A percentile compares a stretch with the other conserved stretches of the same genome.
Conservation (phyloP, 2,329 filamentous ascomycete genomes). For the Colletotrichum caudatum region DNA sequence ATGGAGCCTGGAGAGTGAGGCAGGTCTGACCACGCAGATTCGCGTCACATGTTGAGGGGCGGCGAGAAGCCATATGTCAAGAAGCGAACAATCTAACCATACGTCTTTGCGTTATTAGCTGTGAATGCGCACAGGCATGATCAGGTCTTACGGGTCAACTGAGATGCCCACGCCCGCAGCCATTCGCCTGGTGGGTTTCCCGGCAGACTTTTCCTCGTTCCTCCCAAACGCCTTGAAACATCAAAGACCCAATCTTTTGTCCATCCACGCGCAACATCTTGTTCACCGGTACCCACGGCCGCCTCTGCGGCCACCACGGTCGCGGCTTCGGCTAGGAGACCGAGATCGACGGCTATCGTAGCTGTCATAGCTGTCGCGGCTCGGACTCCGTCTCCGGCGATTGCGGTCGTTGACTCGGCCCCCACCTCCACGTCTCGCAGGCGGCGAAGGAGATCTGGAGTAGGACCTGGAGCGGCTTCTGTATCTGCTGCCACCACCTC, state of each 20-base stretch:
- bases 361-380: conserved; percentile 56
- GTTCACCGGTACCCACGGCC: conserved; percentile 31
- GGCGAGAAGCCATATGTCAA: conserved; percentile 19
- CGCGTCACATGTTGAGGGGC: conserved; percentile 18
- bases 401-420: conserved; percentile 47
- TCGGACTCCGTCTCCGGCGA: conserved; percentile 47
- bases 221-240: conserved; percentile 35
- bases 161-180: conserved; percentile 32
- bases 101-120: conserved; percentile 37
- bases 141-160: conserved; percentile 38
- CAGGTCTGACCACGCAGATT: background rate
- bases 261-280: background rate
- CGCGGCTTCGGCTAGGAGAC: conserved; percentile 35
- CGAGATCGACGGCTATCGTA: conserved; percentile 51
- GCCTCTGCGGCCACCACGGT: conserved; percentile 16
- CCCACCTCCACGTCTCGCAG: conserved; percentile 50
- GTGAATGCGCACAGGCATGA: conserved; percentile 26
- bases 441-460: conserved; percentile 59
- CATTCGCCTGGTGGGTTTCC: conserved; percentile 1
- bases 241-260: conserved; percentile 14
- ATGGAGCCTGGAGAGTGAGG: background rate
- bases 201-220: conserved; percentile 31
- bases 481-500: conserved; percentile 53
- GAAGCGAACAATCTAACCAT: conserved; percentile 22
- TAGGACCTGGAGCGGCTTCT: conserved; percentile 61